phyloP scores from a whole-genome alignment of 2,329 filamentous ascomycete species.

The Ceratocystis ficicola region DNA sequence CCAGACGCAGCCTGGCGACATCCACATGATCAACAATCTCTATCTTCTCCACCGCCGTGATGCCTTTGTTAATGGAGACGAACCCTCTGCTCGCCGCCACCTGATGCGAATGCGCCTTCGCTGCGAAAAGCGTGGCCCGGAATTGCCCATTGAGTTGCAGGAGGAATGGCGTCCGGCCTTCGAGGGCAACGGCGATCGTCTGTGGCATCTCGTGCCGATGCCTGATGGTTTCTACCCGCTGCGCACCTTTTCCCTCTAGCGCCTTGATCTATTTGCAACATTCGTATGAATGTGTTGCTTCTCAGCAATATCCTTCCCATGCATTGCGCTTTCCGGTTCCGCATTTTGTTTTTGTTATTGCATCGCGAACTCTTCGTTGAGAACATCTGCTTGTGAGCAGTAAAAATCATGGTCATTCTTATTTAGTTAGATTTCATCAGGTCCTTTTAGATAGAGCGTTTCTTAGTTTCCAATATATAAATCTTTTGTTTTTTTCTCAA shows the following conservation, averaged over 20 bases:
- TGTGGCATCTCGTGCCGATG: conserved; percentile 51
- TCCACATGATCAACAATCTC: conserved; percentile 55
- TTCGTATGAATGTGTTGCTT: too few relatives aligned
- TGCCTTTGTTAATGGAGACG: conserved; percentile 43
- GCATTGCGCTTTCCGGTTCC: too few relatives aligned
- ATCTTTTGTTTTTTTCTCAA: too few relatives aligned
- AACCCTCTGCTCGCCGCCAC: conserved; percentile 38
- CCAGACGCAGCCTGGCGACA: conserved; percentile 43
- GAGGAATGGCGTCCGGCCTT: conserved; percentile 45
- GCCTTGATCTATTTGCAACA: too few relatives aligned
- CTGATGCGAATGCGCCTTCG: conserved; percentile 49
- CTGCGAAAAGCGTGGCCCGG: conserved; percentile 40
- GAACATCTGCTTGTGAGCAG: too few relatives aligned
- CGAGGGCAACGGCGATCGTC: conserved; percentile 33
- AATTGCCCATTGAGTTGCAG: conserved; percentile 38
- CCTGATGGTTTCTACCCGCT: conserved; percentile 46
- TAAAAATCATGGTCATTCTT: too few relatives aligned
- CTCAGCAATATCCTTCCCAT: too few relatives aligned
- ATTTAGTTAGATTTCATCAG: too few relatives aligned
- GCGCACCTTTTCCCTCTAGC: conserved; percentile 26
- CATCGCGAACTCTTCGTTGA: too few relatives aligned
- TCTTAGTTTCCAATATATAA: too few relatives aligned
- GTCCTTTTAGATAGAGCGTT: too few relatives aligned
- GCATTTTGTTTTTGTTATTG: too few relatives aligned
- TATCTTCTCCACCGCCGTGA: conserved; percentile 48